Base-by-base conservation (phyloP, 768 basidiomycete species). In the Lanmaoa pseudosensibilis region DNA sequence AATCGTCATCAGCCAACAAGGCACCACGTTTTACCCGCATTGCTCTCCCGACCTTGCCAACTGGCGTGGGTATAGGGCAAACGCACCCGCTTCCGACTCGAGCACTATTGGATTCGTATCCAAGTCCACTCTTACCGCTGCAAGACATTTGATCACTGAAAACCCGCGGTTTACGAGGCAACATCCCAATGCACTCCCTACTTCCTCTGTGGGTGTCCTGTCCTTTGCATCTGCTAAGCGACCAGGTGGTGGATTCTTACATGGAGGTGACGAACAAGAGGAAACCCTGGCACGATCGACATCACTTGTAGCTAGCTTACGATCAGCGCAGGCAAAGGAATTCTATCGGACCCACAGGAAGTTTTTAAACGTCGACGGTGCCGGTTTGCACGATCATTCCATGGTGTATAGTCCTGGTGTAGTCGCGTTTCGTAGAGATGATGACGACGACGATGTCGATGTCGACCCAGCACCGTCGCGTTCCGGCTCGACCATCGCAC, bases 351-450 rank as follows among this genome's bases (percentile, higher is more conserved):
- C 74, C 53, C 78, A 78, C 60, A 67, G 60, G 54, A 67, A 65
- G 5, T 75, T 69, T 50, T 57, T 68, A 18, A 63, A 48, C 10
- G 65, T 64, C 1, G 77, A 78, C 39, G 77, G 77, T 32, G 75
- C 71, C 19, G 78, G 77, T 25, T 59, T 78, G 21, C 71, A 77
- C n/a, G 78, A 78, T 54, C 78, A 80, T 50, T 74, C 79, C 18
- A 77, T 80, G 71, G 72, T 80, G 36, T 80, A 78, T 62, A 74
- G 75, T 34, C 79, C 79, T 10, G 71, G 71, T 16, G 74, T 80
- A 27, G 69, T 73, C 41, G 75, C 73, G 8, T 73, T 80, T 63
- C 71, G 78, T n/a, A 71, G 71, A 46, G 78, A 78, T 40, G 78
- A 78, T 40, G 67, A 74, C 25, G 67, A 58, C 23, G 69, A 65